Evolutionary conservation across 2,329 filamentous ascomycete genomes (phyloP).

Genomic region (Xylariaceae sp.): DNA sequence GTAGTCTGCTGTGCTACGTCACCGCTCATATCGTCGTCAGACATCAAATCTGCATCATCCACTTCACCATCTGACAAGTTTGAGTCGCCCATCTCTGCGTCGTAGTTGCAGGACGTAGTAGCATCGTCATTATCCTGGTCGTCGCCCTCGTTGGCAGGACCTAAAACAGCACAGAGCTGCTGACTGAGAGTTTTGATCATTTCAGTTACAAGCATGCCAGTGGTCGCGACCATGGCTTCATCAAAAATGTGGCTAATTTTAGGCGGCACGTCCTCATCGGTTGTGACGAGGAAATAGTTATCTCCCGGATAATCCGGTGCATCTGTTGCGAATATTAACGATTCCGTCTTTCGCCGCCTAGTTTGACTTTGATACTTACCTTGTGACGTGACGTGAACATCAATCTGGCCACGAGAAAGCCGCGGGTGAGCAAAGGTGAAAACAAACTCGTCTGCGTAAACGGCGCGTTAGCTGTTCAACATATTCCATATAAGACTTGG

Average conservation of each 20-base stretch:
- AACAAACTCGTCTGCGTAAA: slow-evolving; percentile 54
- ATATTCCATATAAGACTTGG: neutral
- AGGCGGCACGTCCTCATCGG: slow-evolving; percentile 22
- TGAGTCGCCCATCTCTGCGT: neutral
- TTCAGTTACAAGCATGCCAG: slow-evolving; percentile 22
- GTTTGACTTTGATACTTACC: slow-evolving; percentile 27
- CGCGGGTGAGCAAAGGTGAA: slow-evolving; percentile 48
- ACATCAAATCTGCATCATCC: slow-evolving; percentile 6
- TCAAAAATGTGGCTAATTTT: slow-evolving; percentile 23
- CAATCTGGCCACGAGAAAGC: slow-evolving; percentile 28
- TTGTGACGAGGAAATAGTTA: slow-evolving; percentile 27
- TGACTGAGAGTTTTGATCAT: slow-evolving; percentile 30
- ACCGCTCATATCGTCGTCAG: slow-evolving; percentile 12
- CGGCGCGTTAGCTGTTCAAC: neutral
- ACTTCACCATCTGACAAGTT: slow-evolving; percentile 24
- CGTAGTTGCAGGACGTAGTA: neutral
- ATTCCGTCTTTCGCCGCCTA: neutral
- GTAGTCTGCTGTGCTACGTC: no score
- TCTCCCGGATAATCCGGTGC: slow-evolving; percentile 24
- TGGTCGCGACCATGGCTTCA: slow-evolving; percentile 20
- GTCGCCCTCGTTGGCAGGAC: slow-evolving; percentile 26
- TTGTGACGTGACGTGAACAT: slow-evolving; percentile 38
- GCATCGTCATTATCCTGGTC: slow-evolving; percentile 16
- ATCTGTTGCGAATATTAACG: slow-evolving; percentile 16
- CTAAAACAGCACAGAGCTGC: slow-evolving; percentile 27